Evolutionary conservation across 2,329 filamentous ascomycete species (phyloP), one percentile per base, ranked within the genome.

Genomic region (Ophiocordyceps camponoti-leonardi): DNA sequence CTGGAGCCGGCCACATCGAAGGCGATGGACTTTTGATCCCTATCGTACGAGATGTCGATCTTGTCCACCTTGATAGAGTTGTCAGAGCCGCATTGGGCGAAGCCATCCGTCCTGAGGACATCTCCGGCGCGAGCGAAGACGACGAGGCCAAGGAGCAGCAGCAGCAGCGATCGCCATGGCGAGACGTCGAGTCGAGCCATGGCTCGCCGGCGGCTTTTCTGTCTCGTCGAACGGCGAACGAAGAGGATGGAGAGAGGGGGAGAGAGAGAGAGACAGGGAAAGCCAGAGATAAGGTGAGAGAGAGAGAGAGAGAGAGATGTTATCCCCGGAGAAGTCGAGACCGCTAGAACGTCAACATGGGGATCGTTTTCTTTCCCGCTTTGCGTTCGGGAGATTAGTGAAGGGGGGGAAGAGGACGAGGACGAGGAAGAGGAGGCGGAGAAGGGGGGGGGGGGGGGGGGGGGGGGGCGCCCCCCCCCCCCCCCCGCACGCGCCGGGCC

Each of bases 1-100:
- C 84, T 95, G 48, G 74, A 79, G 49, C 90, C 92, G 31, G 80
- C 77, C 20, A 95, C 75, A 59, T 96, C 79, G 63, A 95, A 96
- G 4, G 67, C 75, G 49, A 96, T 73, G 43, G 73, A 74, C 58
- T 83, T 79, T 49, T 79, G 78, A 48, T 73, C 71, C 51, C 81
- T 80, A 67, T 94, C 77, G 66, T 93, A 96, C 53, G 75, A 68
- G 49, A 95, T 81, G 54, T 90, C 69, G 50, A 93, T 69, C 54
- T 73, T 79, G 52, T 86, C 69, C 45, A 95, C 81, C 50, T 72
- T 72, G 55, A 96, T 69, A 61, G 54, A 72, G 54, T 56, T 41
- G 28, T 71, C 62, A 44, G 59, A 57, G 35, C 57, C 60, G 64
- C 92, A 96, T 51, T 79, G 79, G 56, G 71, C 77, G 66, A 92